Evolutionary conservation across 352 stramenopile species (phyloP).

Genomic region (Peronosclerospora sorghi): DNA sequence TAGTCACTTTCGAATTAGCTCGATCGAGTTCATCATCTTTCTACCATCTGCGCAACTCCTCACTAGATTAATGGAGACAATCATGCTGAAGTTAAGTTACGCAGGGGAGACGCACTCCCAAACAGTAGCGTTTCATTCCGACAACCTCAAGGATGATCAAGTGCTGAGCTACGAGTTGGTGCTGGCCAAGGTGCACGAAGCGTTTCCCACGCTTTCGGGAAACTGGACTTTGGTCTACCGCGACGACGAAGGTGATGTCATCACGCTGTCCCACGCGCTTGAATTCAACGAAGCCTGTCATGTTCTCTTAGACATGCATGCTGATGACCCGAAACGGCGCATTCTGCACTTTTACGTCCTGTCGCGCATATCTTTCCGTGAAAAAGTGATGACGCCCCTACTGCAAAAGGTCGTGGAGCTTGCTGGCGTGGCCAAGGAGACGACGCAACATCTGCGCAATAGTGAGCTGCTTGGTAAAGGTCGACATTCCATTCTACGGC

Average conservation of each 20-base stretch:
- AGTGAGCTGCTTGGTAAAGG: slow-evolving; percentile 35
- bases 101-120: slow-evolving; percentile 37
- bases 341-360: slow-evolving; percentile 55
- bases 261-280: slow-evolving; percentile 38
- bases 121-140: slow-evolving; percentile 16
- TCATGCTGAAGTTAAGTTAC: slow-evolving; percentile 48
- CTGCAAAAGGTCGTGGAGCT: slow-evolving; percentile 43
- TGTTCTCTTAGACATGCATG: slow-evolving; percentile 28
- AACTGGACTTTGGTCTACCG: slow-evolving; percentile 53
- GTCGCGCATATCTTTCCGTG: slow-evolving; percentile 33
- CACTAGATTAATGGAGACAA: slow-evolving; percentile 11
- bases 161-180: slow-evolving; percentile 37
- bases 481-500: slow-evolving; percentile 29
- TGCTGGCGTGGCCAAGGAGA: slow-evolving; percentile 25
- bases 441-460: slow-evolving; percentile 14
- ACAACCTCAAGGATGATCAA: slow-evolving; percentile 8
- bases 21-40: slow-evolving; percentile 6
- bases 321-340: slow-evolving; percentile 6
- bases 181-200: slow-evolving; percentile 23
- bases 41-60: background rate
- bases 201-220: slow-evolving; percentile 20
- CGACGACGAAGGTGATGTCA: slow-evolving; percentile 57
- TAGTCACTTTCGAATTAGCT: slow-evolving; percentile 13
- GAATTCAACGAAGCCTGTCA: slow-evolving; percentile 50
- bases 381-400: slow-evolving; percentile 34